Conservation (phyloP, 257 asterid genomes). For the Solanum clarkiae region DNA sequence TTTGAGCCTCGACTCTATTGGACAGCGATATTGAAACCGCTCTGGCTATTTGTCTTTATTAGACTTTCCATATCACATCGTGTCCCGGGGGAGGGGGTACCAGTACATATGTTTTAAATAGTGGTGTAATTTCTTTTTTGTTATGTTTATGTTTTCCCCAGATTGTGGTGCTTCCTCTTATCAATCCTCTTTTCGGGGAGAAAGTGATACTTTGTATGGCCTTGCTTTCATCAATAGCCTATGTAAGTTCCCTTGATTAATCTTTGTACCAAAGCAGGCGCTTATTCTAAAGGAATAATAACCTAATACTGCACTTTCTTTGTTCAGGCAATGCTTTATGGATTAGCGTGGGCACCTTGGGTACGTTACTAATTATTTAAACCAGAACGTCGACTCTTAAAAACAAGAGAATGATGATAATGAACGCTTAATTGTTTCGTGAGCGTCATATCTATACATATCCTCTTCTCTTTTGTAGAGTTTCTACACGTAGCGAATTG, state of each 20-base stretch:
- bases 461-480: background rate
- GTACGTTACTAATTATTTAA: slow-evolving; percentile 16
- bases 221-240: slow-evolving; percentile 55
- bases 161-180: slow-evolving; percentile 76
- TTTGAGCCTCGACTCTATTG: background rate
- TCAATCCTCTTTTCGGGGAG: slow-evolving; percentile 77
- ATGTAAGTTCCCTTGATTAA: slow-evolving; percentile 40
- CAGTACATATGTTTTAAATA: background rate
- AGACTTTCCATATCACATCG: background rate
- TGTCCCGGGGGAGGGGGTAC: background rate
- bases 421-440: background rate
- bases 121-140: background rate
- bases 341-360: slow-evolving; percentile 98
- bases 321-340: slow-evolving; percentile 73
- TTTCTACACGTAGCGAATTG: background rate
- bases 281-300: background rate
- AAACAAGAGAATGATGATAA: background rate
- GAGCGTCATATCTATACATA: background rate
- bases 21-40: background rate
- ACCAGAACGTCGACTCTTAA: background rate
- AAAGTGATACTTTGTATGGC: slow-evolving; percentile 64
- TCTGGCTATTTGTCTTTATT: background rate
- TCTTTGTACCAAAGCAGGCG: background rate
- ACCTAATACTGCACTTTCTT: background rate
- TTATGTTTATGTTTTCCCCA: slow-evolving; percentile 8